Evolutionary conservation across 495 filamentous ascomycete genomes (phyloP), one percentile per base, ranked within the genome.

Genomic region (Annulohypoxylon nitens): DNA sequence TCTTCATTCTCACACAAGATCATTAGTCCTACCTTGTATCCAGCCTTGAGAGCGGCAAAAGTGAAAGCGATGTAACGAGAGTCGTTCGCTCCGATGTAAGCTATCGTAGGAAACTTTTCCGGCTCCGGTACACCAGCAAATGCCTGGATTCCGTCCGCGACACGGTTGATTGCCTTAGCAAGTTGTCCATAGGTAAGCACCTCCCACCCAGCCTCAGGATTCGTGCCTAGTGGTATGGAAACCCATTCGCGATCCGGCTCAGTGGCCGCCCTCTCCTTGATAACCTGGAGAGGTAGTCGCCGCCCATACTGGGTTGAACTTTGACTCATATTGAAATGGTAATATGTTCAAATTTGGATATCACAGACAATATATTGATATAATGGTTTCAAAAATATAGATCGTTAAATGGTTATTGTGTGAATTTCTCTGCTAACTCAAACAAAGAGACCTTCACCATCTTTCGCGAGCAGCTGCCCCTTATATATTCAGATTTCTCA

Each of bases 101-200:
- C 82, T 33, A 81, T 77, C 1, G 82, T 81, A 0, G 79, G 78
- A 36, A 82, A 82, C 0, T 68, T 54, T 26, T 51, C 65, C 0
- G 59, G 50, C 0, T 71, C 39, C 0, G 74, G 66, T 2, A 30
- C 60, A 9, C 86, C 86, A 10, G 84, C 69, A 0, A 75, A 73
- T 0, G 75, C 50, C 9, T 83, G 73, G 25, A 89, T 76, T 80
- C 82, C 85, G 69, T 83, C 82, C 7, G 85, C 82, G 16, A 81
- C 69, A 8, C 78, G 78, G 67, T 90, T 86, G 43, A 89, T 77
- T 12, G 84, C 87, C 59, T 82, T 81, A 26, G 84, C 83, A 18
- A 88, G 76, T 2, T 82, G 72, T 4, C 53, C 41, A 65, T 85
- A 85, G 5, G 79, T 85, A 59, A 90, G 71, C 2, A 76, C 41